These are phyloP conservation scores for Somion occarium DNA, from an alignment of 1,284 basidiomycete species.

Conservation along the genomic window DNA sequence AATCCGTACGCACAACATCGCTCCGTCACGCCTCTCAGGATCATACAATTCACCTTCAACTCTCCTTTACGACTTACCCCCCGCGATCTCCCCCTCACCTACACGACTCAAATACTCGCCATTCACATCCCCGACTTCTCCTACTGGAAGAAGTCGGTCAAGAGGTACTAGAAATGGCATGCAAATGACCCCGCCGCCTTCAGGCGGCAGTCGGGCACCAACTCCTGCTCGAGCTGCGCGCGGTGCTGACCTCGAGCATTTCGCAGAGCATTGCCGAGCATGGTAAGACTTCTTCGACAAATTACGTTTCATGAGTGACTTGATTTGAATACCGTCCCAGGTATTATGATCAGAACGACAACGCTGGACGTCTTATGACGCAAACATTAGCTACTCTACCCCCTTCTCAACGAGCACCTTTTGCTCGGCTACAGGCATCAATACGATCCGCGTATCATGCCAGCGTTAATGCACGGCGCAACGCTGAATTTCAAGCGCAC, in stretches of 20 bases:
- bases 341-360: slow-evolving; percentile 76
- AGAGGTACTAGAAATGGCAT: slow-evolving; percentile 42
- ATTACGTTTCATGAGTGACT: no score
- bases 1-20: slow-evolving; percentile 46
- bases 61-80: slow-evolving; percentile 73
- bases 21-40: slow-evolving; percentile 36
- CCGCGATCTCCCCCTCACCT: slow-evolving; percentile 49
- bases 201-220: slow-evolving; percentile 49
- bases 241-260: slow-evolving; percentile 61
- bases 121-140: slow-evolving; percentile 50
- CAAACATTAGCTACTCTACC: slow-evolving; percentile 69
- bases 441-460: slow-evolving; percentile 74
- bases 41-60: slow-evolving; percentile 36
- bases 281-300: slow-evolving; percentile 57
- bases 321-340: slow-evolving; percentile 39
- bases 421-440: slow-evolving; percentile 69
- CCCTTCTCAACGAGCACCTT: slow-evolving; percentile 73
- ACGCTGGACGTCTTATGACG: slow-evolving; percentile 70
- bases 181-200: slow-evolving; percentile 52
- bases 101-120: slow-evolving; percentile 38
- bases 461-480: slow-evolving; percentile 59
- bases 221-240: slow-evolving; percentile 52
- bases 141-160: slow-evolving; percentile 48
- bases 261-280: slow-evolving; percentile 66
- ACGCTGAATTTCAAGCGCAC: slow-evolving; percentile 75